Evolutionary conservation across 2,329 filamentous ascomycete genomes (phyloP).

Genomic region (Ceratocystis eucalypticola): DNA sequence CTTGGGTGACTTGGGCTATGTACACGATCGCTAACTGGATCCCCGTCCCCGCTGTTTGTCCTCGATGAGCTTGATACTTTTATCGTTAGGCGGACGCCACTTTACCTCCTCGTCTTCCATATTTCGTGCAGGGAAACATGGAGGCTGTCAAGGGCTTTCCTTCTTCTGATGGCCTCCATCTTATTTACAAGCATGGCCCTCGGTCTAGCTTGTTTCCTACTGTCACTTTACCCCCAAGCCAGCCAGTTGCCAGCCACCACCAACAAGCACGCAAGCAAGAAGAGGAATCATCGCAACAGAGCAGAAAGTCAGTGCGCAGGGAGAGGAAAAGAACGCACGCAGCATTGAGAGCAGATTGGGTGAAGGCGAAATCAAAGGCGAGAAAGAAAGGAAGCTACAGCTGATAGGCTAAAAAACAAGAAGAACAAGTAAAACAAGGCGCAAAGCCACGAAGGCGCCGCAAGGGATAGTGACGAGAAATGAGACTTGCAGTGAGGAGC

Average conservation of each 20-base stretch:
- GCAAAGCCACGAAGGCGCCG: not conserved
- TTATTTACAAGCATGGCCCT: no score
- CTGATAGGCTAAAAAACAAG: not conserved
- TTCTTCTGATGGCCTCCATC: no score
- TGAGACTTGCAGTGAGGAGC: not conserved
- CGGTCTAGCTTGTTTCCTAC: no score
- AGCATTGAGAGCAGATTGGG: not conserved
- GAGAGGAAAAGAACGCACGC: no score
- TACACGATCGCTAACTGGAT: not conserved
- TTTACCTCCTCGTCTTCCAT: not conserved
- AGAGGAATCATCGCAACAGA: no score
- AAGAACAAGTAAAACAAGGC: not conserved
- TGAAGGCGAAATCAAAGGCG: not conserved
- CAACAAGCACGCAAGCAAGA: no score
- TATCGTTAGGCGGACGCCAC: not conserved
- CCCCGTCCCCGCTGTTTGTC: not conserved
- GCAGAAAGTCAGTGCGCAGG: no score
- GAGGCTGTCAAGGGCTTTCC: not conserved
- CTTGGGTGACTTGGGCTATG: not conserved
- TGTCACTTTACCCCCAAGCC: no score
- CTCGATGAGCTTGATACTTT: not conserved
- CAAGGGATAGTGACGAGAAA: slow-evolving; percentile 5
- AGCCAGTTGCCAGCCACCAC: no score
- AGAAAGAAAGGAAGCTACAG: not conserved
- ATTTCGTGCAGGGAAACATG: not conserved